Evolutionary conservation across 495 filamentous ascomycete species (phyloP).

Genomic region (Hypoxylon lenormandii): DNA sequence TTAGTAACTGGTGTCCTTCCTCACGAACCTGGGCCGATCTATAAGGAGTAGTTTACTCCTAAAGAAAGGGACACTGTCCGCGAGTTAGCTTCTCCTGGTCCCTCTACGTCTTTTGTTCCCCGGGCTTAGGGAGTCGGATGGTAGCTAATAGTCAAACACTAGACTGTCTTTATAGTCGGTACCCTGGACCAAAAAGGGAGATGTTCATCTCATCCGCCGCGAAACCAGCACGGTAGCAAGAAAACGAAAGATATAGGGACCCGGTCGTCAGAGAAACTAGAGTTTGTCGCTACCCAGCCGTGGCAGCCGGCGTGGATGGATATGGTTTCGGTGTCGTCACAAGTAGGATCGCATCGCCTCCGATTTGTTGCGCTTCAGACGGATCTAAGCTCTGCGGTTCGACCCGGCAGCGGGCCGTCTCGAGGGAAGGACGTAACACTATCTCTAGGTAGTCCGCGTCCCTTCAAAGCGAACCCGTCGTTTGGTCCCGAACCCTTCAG

Average conservation of each 20-base stretch:
- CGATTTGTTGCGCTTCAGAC: conserved; percentile 57
- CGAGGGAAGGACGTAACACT: conserved; percentile 32
- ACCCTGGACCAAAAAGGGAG: conserved; percentile 59
- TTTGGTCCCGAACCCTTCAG: conserved; percentile 53
- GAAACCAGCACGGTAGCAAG: conserved; percentile 53
- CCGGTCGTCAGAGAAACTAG: conserved; percentile 27
- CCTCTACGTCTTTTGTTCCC: background rate
- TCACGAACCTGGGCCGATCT: conserved; percentile 1
- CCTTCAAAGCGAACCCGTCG: conserved; percentile 48
- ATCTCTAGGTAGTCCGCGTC: conserved; percentile 16
- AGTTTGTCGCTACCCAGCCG: conserved; percentile 51
- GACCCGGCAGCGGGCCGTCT: conserved; percentile 34
- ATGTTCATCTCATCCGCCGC: conserved; percentile 61
- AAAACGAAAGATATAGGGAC: conserved; percentile 33
- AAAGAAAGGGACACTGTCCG: background rate
- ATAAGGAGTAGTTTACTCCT: conserved; percentile 20
- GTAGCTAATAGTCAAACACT: conserved; percentile 13
- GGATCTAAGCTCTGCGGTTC: conserved; percentile 36
- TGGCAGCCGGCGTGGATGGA: conserved; percentile 61
- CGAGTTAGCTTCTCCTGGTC: conserved; percentile 18
- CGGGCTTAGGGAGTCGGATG: background rate
- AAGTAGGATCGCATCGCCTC: conserved; percentile 45
- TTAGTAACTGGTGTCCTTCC: conserved; percentile 30
- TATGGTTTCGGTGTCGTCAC: conserved; percentile 47
- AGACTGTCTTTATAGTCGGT: conserved; percentile 63